Conservation (phyloP, 2,329 filamentous ascomycete species). For the Penicillium concentricum region DNA sequence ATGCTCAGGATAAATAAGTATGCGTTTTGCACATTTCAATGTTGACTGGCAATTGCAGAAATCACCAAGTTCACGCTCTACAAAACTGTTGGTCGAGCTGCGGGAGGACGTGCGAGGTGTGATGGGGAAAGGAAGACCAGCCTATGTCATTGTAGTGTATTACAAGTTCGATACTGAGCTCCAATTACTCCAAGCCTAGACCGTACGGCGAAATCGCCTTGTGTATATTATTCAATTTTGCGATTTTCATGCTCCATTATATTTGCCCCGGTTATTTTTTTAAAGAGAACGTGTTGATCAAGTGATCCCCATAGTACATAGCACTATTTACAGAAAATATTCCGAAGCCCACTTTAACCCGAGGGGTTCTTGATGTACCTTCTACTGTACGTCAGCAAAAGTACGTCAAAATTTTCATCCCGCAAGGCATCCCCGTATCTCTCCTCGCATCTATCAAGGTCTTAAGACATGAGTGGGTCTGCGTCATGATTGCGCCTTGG, state of each 20-base stretch:
- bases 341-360: neutral
- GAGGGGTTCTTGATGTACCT: neutral
- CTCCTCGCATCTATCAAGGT: slow-evolving; percentile 9
- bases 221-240: neutral
- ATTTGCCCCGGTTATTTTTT: too few relatives aligned
- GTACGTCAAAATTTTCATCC: slow-evolving; percentile 3
- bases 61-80: slow-evolving; percentile 14
- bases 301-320: too few relatives aligned
- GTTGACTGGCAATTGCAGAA: slow-evolving; percentile 21
- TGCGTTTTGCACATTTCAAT: slow-evolving; percentile 17
- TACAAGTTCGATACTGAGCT: neutral
- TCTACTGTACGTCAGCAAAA: neutral
- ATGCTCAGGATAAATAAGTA: slow-evolving; percentile 1
- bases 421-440: neutral
- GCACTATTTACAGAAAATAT: neutral
- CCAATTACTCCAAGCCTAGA: neutral
- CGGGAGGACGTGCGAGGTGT: slow-evolving; percentile 8
- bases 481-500: slow-evolving; percentile 6
- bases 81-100: slow-evolving; percentile 9
- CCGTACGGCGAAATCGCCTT: neutral
- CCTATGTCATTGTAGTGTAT: neutral
- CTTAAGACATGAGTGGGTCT: slow-evolving; percentile 19
- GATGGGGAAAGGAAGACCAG: neutral
- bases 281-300: neutral
- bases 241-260: neutral